A percentile compares a stretch with the other conserved stretches of the same genome.
Conservation (phyloP, 495 filamentous ascomycete genomes). For the Annulohypoxylon moriforme region DNA sequence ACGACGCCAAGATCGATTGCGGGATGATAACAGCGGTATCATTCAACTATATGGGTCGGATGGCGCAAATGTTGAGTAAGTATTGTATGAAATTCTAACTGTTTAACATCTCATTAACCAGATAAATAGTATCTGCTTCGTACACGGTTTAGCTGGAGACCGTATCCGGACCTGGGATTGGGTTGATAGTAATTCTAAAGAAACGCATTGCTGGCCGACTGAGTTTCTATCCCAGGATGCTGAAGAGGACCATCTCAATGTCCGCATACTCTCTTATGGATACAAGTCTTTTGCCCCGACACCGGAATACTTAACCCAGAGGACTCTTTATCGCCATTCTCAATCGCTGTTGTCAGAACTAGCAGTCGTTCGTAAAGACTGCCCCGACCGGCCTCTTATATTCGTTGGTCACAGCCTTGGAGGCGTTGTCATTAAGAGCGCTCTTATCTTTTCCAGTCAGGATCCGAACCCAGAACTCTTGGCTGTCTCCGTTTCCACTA, state of each 20-base stretch:
- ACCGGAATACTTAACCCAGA: conserved; percentile 6
- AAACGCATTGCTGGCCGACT: not conserved
- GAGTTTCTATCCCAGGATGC: conserved; percentile 3
- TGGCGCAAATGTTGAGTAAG: not conserved
- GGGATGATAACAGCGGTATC: not conserved
- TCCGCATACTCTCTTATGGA: conserved; percentile 13
- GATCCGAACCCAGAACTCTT: not conserved
- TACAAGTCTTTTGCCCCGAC: conserved; percentile 9
- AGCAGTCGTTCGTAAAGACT: not conserved
- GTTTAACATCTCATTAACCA: not conserved
- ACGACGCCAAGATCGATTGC: not conserved
- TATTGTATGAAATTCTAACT: not conserved
- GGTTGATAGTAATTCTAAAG: not conserved
- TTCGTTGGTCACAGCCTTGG: conserved; percentile 10
- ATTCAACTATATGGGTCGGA: not conserved
- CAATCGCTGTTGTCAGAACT: not conserved
- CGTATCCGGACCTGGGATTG: conserved; percentile 6
- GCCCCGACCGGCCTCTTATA: conserved; percentile 2
- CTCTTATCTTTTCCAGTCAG: conserved; percentile 14
- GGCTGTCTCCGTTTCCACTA: conserved; percentile 7
- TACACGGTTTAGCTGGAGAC: not conserved
- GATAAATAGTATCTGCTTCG: conserved; percentile 8
- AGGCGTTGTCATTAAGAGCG: conserved; percentile 7
- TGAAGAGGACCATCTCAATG: conserved; percentile 1
- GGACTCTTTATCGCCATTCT: conserved; percentile 8